Evolutionary conservation across 192 early-diverging fungal genomes (phyloP), one percentile per base, ranked within the genome.

Genomic region (Polychytrium aggregatum): DNA sequence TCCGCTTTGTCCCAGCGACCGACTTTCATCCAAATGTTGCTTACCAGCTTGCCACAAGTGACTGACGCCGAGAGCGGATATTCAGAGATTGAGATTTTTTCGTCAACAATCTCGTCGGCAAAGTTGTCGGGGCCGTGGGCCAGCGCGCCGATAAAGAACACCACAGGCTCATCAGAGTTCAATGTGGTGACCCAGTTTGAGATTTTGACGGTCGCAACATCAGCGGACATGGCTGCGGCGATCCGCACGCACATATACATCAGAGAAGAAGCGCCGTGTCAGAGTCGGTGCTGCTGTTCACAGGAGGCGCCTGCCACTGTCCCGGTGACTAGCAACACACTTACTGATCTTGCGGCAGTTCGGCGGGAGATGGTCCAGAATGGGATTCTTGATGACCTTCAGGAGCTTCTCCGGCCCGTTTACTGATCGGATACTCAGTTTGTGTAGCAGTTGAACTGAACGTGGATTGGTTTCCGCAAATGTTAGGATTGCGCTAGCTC

Each of bases 301-400:
- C n/a, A n/a, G n/a, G n/a, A n/a, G n/a, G n/a, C n/a, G n/a, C n/a
- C n/a, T n/a, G n/a, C n/a, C n/a, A n/a, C n/a, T n/a, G n/a, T n/a
- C n/a, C n/a, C n/a, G n/a, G n/a, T n/a, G n/a, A n/a, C n/a, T 18
- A 29, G 21, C 36, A 21, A 26, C 21, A 33, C 10, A 57, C 67
- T 57, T 83, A 86, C 84, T 78, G 35, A 91, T 81, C 74, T 92
- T 94, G 48, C 76, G 60, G 55, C 78, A 79, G 50, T 87, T 86
- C 9, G 88, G 78, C 7, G 94, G 96, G 30, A 99, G 72, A 62
- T 99, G 89, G 62, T 99, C 85, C 47, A 90, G 88, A 34, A 95
- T 81, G 1, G 96, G 96, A 64, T 97, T 99, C 57, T 94, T 92
- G 61, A 99, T 91, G 11, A 99, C 88, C 58, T 92, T 88, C 17